Conservation (phyloP, 164 flowering plant genomes). For the Aristolochia fimbriata region DNA sequence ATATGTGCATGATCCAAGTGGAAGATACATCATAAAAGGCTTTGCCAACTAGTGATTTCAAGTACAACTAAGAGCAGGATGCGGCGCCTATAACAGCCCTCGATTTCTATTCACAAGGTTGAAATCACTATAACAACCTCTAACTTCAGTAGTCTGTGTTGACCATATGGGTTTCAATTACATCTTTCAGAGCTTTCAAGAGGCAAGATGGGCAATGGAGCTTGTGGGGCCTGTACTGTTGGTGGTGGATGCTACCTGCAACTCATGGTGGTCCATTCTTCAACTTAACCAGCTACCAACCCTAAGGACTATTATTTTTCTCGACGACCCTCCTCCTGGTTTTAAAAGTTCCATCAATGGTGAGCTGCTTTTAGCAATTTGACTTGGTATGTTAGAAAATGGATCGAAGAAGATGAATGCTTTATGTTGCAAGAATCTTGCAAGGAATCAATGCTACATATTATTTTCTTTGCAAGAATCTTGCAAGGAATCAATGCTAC, state of each 20-base stretch:
- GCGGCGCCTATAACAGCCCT: too few species aligned
- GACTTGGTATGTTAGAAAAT: background rate
- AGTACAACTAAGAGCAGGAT: too few species aligned
- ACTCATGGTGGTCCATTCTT: conserved; percentile 35
- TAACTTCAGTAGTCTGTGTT: too few species aligned
- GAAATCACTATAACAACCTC: too few species aligned
- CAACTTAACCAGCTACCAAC: conserved; percentile 20
- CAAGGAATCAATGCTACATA: too few species aligned
- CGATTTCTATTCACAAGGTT: too few species aligned
- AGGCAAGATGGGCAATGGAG: conserved; percentile 55
- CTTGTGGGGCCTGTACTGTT: conserved; percentile 48
- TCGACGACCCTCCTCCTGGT: conserved; percentile 24
- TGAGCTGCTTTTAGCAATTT: conserved; percentile 8
- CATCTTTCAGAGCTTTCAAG: conserved; percentile 50
- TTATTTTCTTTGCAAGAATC: too few species aligned
- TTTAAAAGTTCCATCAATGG: conserved; percentile 12
- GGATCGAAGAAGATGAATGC: background rate
- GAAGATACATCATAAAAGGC: background rate
- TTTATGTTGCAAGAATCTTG: background rate
- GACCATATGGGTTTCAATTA: too few species aligned
- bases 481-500: too few species aligned
- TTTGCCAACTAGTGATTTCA: too few species aligned
- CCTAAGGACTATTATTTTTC: conserved; percentile 42
- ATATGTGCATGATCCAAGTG: background rate
- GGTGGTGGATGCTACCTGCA: conserved; percentile 47